Base-by-base conservation (phyloP, 768 basidiomycete genomes). In the Lentinula sp. region DNA sequence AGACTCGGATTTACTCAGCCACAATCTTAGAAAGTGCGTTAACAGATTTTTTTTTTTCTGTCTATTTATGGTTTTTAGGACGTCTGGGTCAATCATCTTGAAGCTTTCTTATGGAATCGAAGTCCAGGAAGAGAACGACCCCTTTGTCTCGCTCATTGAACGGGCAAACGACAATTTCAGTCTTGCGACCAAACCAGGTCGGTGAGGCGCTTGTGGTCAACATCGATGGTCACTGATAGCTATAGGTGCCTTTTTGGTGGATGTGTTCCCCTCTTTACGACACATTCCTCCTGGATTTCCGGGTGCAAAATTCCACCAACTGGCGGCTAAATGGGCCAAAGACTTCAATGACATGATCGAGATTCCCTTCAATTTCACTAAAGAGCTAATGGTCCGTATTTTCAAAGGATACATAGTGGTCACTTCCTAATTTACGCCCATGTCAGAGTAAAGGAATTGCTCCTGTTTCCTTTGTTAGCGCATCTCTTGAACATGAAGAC, bases 281-380 rank as follows among this genome's bases (percentile, higher is more conserved):
- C 65, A 76, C 20, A 66, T 87, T 20, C 86, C 86, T 0, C 77
- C 79, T 62, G 83, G 84, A 81, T 65, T 85, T 23, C 85, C 85
- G 32, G 84, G 85, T 0, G 79, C 79, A 48, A 75, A 74, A 0
- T 87, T 86, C 72, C 76, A 84, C 66, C 67, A 70, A 28, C 71
- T 74, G 5, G 85, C 81, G 3, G 65, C 69, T 0, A 65, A 69
- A 35, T 82, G 78, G 78, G 71, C 71, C 6, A 68, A 70, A 60
- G 74, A 74, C 1, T 70, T 79, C 1, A 64, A 69, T 2, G 69
- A 73, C 7, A 77, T 81, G 70, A 69, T 79, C 4, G 73, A 77
- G 20, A 69, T 68, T 6, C 84, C 85, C 0, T 82, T 74, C 49
- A 66, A 72, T 6, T 79, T 72, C 53, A 79, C 79, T 4, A 73